Percentiles rank a stretch among this genome's conserved stretches.
These are phyloP conservation scores for Copromyces sp. DNA, from an alignment of 495 filamentous ascomycete genomes.

Conservation along the genomic window DNA sequence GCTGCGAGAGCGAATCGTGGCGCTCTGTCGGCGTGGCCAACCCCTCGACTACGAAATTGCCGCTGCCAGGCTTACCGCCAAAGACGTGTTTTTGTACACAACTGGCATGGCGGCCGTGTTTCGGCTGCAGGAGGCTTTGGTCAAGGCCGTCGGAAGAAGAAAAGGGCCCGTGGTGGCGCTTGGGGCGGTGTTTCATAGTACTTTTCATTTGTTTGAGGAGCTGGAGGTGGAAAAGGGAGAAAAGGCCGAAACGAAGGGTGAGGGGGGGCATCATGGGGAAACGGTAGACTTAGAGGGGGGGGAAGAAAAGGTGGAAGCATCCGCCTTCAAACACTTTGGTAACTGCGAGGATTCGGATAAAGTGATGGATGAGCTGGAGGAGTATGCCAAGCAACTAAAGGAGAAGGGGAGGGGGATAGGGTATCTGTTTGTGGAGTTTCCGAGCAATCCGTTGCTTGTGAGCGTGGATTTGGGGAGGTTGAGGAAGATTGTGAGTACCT, in stretches of 20 bases:
- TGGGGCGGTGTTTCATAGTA: slow-evolving; percentile 30
- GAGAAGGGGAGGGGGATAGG: slow-evolving; percentile 16
- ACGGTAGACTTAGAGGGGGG: no score
- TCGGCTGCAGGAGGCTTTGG: slow-evolving; percentile 11
- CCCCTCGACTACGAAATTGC: slow-evolving; percentile 8
- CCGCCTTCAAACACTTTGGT: slow-evolving; percentile 32
- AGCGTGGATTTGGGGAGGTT: slow-evolving; percentile 36
- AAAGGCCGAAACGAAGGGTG: no score
- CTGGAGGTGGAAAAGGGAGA: neutral
- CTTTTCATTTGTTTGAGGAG: slow-evolving; percentile 25
- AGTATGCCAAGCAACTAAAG: slow-evolving; percentile 22
- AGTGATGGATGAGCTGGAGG: slow-evolving; percentile 30
- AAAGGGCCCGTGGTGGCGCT: slow-evolving; percentile 17
- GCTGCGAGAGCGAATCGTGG: slow-evolving; percentile 26
- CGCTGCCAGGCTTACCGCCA: slow-evolving; percentile 1
- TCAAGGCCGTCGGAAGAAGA: slow-evolving; percentile 5
- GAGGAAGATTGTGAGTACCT: slow-evolving; percentile 14
- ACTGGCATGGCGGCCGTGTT: slow-evolving; percentile 40
- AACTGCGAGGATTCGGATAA: slow-evolving; percentile 19
- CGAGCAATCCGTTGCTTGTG: slow-evolving; percentile 35
- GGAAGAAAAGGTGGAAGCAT: neutral
- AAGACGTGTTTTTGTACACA: slow-evolving; percentile 35
- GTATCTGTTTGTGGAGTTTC: slow-evolving; percentile 37
- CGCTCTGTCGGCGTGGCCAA: slow-evolving; percentile 23
- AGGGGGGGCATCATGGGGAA: no score